These are phyloP conservation scores for Lentinula lateritia DNA, from an alignment of 768 basidiomycete species.

Conservation along the genomic window DNA sequence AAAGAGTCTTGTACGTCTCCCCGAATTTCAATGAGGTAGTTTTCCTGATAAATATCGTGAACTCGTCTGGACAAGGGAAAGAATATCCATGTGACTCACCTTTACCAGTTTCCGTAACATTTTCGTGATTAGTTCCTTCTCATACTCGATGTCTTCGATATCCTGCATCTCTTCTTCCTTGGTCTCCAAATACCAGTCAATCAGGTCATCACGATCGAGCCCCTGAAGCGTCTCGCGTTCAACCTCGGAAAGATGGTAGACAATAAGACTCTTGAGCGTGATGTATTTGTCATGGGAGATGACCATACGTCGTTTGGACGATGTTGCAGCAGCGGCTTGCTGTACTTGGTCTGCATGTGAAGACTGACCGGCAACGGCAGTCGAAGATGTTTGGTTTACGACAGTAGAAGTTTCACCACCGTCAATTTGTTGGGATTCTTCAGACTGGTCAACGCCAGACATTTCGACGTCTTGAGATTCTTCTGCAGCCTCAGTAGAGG, in stretches of 20 bases:
- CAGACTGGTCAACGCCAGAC: conserved; percentile 46
- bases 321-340: conserved; percentile 29
- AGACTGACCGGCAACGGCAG: conserved; percentile 21
- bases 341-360: conserved; percentile 34
- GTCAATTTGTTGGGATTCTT: conserved; percentile 49
- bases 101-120: conserved; percentile 87
- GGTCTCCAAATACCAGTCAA: conserved; percentile 94
- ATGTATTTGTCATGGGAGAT: conserved; percentile 97
- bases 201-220: conserved; percentile 83
- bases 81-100: conserved; percentile 36
- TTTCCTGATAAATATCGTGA: conserved; percentile 50
- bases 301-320: conserved; percentile 70
- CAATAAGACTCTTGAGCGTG: conserved; percentile 81
- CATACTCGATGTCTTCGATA: conserved; percentile 84
- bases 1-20: conserved; percentile 83
- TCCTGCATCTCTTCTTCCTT: conserved; percentile 80
- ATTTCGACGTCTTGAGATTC: conserved; percentile 61
- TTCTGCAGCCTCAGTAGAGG: conserved; percentile 30
- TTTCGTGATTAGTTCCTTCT: conserved; percentile 87
- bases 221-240: conserved; percentile 76
- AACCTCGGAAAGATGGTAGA: conserved; percentile 71
- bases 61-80: background rate
- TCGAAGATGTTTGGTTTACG: conserved; percentile 25
- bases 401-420: conserved; percentile 28
- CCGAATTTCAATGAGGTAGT: conserved; percentile 75